Base-by-base conservation (phyloP, 1,284 basidiomycete species). In the Hymenochaete sp. region DNA sequence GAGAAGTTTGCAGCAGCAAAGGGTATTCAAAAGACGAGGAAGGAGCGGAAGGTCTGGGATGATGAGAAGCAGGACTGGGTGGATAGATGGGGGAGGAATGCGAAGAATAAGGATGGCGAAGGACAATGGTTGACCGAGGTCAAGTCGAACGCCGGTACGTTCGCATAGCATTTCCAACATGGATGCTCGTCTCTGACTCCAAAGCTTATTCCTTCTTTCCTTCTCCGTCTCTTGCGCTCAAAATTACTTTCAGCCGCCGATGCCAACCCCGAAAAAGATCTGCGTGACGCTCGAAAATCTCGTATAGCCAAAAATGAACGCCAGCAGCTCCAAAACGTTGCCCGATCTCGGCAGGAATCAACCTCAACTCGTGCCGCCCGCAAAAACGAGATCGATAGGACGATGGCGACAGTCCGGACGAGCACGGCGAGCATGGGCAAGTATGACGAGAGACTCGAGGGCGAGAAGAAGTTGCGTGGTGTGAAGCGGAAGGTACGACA, bases 11-110 rank as follows among this genome's bases (percentile, higher is more conserved):
- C 95, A 11, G 81, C 82, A 47, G 82, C 87, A 35, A 98, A 97
- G 70, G 96, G 96, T 25, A 98, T 98, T 58, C 77, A 79, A 55
- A 78, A 93, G 57, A 81, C 72, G 59, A 79, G 72, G 53, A 78
- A 77, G 48, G 91, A 97, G 33, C 86, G 77, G 67, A 81, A 83
- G 60, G 77, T 84, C 6, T 99, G 89, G 82, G 93, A 99, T 65
- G 95, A 98, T 56, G 92, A 93, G 62, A 78, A 75, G 56, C 87
- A 95, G 64, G 88, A 89, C 32, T 98, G 91, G 88, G 88, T 96
- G 10, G 76, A 83, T 45, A 71, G 89, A 43, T 99, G 95, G 95
- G 95, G 96, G 1, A 79, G 77, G 60, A 79, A 80, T 51, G 92
- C 89, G 21, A 91, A 90, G 68, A 98, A 98, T 62, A 93, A 82